Evolutionary conservation across 2,329 filamentous ascomycete species (phyloP).

Genomic region (Graphiopsis chlorocephala): DNA sequence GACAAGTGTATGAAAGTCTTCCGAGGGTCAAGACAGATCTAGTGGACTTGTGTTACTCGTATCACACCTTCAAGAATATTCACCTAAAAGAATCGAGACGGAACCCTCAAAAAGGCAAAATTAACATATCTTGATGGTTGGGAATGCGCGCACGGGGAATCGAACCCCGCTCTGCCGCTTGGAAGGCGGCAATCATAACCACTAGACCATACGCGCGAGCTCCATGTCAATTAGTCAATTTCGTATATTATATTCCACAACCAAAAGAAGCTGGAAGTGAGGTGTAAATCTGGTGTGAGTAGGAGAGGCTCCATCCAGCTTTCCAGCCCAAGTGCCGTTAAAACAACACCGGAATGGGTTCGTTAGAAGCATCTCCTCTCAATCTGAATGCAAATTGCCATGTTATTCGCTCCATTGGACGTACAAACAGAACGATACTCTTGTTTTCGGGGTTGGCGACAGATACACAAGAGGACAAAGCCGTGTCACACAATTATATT

Average conservation of each 20-base stretch:
- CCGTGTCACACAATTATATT: not conserved
- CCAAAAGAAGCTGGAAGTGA: not conserved
- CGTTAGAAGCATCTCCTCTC: not conserved
- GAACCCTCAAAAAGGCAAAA: too few species aligned
- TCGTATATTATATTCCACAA: not conserved
- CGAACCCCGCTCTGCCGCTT: slow-evolving; percentile 20
- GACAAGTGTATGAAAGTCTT: too few species aligned
- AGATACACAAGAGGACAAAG: not conserved
- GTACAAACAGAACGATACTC: not conserved
- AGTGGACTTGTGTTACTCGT: too few species aligned
- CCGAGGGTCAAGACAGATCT: too few species aligned
- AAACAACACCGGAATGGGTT: not conserved
- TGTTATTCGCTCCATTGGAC: not conserved
- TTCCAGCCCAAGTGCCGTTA: not conserved
- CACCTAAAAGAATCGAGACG: too few species aligned
- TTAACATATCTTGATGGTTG: too few species aligned
- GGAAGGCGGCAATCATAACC: slow-evolving; percentile 22
- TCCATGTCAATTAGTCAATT: not conserved
- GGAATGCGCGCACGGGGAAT: slow-evolving; percentile 12
- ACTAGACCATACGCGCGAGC: slow-evolving; percentile 14
- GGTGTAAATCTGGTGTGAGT: not conserved
- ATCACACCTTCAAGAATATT: too few species aligned
- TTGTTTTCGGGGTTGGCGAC: not conserved
- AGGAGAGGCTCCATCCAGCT: not conserved
- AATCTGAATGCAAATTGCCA: not conserved